Evolutionary conservation across 23 red algal species (phyloP), one percentile per base, ranked within the genome.

Genomic region (Cyanidiococcus yangmingshanensis): DNA sequence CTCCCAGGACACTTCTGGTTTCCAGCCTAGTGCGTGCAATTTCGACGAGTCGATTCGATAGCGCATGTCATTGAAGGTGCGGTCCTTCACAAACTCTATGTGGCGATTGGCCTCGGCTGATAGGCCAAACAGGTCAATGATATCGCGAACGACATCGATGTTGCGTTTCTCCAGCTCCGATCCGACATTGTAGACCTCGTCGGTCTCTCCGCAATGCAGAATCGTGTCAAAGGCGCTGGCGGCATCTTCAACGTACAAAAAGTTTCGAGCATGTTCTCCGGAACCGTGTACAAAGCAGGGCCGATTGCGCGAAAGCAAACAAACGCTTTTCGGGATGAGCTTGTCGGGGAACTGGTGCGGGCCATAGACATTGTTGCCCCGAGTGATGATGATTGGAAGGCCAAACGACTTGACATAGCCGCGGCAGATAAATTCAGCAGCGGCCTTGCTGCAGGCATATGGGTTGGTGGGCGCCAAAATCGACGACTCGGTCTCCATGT

Each of bases 261-360:
- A 97, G 57, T 81, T 88, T 21, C 93, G 68, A 31, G 57, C 76
- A 50, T 90, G 93, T 32, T 68, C 17, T 37, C 93, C 93, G 76
- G 90, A 77, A 3, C 93, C 93, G 79, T 97, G 93, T 35, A 97
- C 83, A 76, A 85, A 97, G 1, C 86, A 87, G 32, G 50, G 76
- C 12, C 58, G 27, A 0, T 82, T 79, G 36, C 35, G 34, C 32
- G 82, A 38, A 2, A 97, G 75, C 36, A 91, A 80, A 77, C 79
- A 84, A 27, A 86, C 79, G 29, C 84, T 86, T 76, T 97, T 97
- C 16, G 93, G 84, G 25, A 97, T 87, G 17, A 97, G 76, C 80
- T 97, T 97, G 76, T 97, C 93, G n/a, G 93, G 93, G 77, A 83
- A 97, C 76, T 97, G 93, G 39, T 77, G 71, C 51, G 93, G 93